These are phyloP conservation scores for Gastrodia elata DNA, from an alignment of 106 monocot species.

Conservation along the genomic window DNA sequence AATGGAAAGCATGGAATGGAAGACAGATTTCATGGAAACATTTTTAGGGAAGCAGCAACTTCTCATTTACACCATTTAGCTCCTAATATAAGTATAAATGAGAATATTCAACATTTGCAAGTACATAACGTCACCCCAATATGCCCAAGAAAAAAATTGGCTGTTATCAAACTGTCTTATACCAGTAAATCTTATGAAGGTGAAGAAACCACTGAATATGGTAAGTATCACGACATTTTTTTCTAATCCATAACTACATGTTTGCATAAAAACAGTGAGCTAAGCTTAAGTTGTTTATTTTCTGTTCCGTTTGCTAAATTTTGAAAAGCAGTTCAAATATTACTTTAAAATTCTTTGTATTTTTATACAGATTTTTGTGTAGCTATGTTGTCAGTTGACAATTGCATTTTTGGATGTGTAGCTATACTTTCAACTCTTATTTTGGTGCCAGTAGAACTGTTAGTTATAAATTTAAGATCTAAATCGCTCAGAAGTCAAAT, in stretches of 20 bases:
- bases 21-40: conserved; percentile 8
- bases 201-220: conserved; percentile 11
- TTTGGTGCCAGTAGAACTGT: too few species aligned
- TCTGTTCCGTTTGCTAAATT: neutral
- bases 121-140: conserved; percentile 15
- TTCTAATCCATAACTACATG: neutral
- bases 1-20: conserved; percentile 22
- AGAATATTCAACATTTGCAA: conserved; percentile 39
- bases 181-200: conserved; percentile 43
- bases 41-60: neutral
- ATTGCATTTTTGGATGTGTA: neutral
- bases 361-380: neutral
- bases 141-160: conserved; percentile 42
- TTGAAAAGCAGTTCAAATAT: neutral
- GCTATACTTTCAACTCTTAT: neutral
- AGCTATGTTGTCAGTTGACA: neutral
- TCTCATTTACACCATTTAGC: conserved; percentile 12
- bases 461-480: too few species aligned
- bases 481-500: too few species aligned
- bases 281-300: neutral
- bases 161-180: conserved; percentile 73
- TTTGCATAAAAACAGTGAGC: neutral
- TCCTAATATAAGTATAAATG: conserved; percentile 69
- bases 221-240: conserved; percentile 5
- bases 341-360: neutral